Conservation (phyloP, 2,329 filamentous ascomycete genomes). For the Pyrenochaeta sp. region DNA sequence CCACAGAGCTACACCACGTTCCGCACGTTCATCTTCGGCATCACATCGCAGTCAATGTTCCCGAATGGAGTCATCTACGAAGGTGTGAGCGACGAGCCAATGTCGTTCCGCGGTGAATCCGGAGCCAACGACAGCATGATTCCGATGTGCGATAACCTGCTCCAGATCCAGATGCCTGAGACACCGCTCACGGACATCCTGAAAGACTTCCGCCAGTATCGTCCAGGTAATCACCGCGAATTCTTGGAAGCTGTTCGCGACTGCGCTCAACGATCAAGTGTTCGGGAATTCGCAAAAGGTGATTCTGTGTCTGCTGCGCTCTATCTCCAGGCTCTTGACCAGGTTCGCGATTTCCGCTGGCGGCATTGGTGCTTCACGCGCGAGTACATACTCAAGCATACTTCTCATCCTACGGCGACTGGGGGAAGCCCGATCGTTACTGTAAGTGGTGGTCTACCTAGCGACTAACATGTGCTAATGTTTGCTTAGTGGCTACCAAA, state of each 20-base stretch:
- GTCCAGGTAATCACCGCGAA: constrained; percentile 85
- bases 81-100: constrained; percentile 76
- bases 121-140: constrained; percentile 96
- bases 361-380: constrained; percentile 86
- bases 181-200: constrained; percentile 91
- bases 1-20: constrained; percentile 87
- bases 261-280: constrained; percentile 59
- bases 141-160: constrained; percentile 86
- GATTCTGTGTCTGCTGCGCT: constrained; percentile 65
- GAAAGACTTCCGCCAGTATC: constrained; percentile 86
- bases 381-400: constrained; percentile 84
- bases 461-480: constrained; percentile 8
- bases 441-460: constrained; percentile 35
- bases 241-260: constrained; percentile 78
- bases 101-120: constrained; percentile 88
- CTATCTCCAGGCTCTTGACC: constrained; percentile 66
- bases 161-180: constrained; percentile 85
- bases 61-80: constrained; percentile 90
- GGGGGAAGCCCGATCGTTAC: constrained; percentile 84
- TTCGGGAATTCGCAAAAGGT: constrained; percentile 69
- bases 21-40: constrained; percentile 96
- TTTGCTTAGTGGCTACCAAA: constrained; percentile 74
- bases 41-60: constrained; percentile 93
- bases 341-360: constrained; percentile 84
- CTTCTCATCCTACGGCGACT: constrained; percentile 77